Base-by-base conservation (phyloP, 805 yeast genomes). In the Yarrowia yakushimensis region DNA sequence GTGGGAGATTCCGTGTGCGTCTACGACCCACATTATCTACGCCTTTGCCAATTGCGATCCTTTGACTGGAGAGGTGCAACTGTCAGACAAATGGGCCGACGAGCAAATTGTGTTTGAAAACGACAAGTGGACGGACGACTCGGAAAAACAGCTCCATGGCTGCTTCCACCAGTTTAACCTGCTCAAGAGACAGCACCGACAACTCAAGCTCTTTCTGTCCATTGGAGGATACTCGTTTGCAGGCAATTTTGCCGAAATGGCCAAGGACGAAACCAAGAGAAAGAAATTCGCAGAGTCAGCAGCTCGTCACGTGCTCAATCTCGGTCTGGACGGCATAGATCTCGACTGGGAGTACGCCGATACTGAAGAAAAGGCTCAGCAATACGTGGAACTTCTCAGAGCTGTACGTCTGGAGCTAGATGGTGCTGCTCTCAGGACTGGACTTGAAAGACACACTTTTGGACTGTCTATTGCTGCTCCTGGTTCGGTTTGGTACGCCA, bases 311-410 rank as follows among this genome's bases (percentile, higher is more conserved):
- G 77, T 90, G 71, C 63, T 72, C 1, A 73, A 78, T 23, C 81
- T 82, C 70, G 86, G 87, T 0, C 85, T 94, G 69, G 97, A 94
- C 72, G 98, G 99, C 0, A 76, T 93, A 48, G 98, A 94, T 72
- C 75, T 93, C 28, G 99, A 93, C 74, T 93, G 97, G 97, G 99
- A 93, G 73, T 93, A 85, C 69, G 97, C 97, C 0, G 70, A 73
- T 8, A 77, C 72, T 42, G 68, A 70, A 3, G 69, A 71, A 0
- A 85, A 88, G 65, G 83, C 84, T 1, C 50, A 67, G 0, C 69
- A 72, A 37, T 79, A 83, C 65, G 75, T 81, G 1, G 68, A 70
- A 4, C 65, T 90, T 39, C 72, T 87, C 18, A 67, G 68, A 43
- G 64, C 62, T 15, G 67, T 85, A 25, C 77, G 84, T 42, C 45